Conservation (phyloP, 768 basidiomycete genomes). For the Antrodiella citrinella region DNA sequence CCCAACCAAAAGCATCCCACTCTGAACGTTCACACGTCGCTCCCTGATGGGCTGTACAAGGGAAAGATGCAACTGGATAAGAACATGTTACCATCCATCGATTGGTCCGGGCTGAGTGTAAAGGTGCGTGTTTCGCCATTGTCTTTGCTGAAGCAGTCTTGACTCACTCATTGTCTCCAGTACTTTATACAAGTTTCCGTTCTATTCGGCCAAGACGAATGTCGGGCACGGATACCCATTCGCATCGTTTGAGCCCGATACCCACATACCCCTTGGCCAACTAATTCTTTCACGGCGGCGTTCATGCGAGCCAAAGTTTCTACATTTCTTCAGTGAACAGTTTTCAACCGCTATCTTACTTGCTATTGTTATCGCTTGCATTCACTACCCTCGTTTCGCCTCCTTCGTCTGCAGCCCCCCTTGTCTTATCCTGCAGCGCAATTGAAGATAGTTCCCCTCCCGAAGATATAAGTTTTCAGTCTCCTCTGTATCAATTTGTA, state of each 20-base stretch:
- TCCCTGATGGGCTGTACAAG: constrained; percentile 66
- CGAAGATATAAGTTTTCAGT: no score
- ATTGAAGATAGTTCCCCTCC: no score
- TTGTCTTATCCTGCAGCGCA: no score
- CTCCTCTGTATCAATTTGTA: no score
- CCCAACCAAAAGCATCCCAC: constrained; percentile 35
- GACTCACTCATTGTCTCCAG: constrained; percentile 26
- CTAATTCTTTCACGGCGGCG: background rate
- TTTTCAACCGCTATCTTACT: background rate
- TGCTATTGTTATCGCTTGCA: background rate
- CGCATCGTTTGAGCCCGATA: constrained; percentile 35
- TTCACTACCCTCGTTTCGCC: background rate
- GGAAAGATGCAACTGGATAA: constrained; percentile 45
- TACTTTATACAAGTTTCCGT: constrained; percentile 72
- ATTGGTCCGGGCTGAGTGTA: constrained; percentile 60
- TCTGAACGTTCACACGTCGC: constrained; percentile 34
- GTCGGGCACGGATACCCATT: constrained; percentile 55
- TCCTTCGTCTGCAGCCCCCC: no score
- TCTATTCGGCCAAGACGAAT: constrained; percentile 51
- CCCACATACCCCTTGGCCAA: background rate
- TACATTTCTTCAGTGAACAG: no score
- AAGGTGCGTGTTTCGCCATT: constrained; percentile 55
- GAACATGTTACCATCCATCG: constrained; percentile 55
- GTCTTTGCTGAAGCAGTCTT: background rate
- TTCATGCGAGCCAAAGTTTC: background rate